Conservation (phyloP, 495 filamentous ascomycete species). For the Hypoxylon lienhwacheense region DNA sequence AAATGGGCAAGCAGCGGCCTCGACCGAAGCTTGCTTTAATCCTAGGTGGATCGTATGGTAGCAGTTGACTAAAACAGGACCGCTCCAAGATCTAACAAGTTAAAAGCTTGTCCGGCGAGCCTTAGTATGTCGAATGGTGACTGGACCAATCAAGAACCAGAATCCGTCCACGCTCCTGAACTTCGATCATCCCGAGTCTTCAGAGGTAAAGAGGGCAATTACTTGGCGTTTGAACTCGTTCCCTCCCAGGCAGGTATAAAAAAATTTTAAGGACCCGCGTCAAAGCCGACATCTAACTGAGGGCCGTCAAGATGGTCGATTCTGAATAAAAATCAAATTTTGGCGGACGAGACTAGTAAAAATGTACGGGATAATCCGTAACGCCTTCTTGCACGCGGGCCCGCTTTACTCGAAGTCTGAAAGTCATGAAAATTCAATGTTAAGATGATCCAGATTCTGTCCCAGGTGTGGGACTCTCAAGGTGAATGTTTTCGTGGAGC, state of each 20-base stretch:
- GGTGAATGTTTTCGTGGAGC: background rate
- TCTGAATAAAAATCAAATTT: background rate
- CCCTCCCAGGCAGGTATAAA: slow-evolving; percentile 14
- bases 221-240: slow-evolving; percentile 5
- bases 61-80: slow-evolving; percentile 18
- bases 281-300: slow-evolving; percentile 1
- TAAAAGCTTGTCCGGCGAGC: slow-evolving; percentile 9
- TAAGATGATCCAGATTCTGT: background rate
- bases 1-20: slow-evolving; percentile 7
- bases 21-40: slow-evolving; percentile 15
- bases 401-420: background rate
- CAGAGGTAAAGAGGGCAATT: slow-evolving; percentile 1
- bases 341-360: slow-evolving; percentile 6
- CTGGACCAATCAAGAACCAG: slow-evolving; percentile 23
- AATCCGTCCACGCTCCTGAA: slow-evolving; percentile 28
- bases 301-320: background rate
- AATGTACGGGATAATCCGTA: no score
- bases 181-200: slow-evolving; percentile 1
- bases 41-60: slow-evolving; percentile 31
- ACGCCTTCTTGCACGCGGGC: background rate
- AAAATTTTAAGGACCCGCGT: slow-evolving; percentile 5
- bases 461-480: slow-evolving; percentile 1
- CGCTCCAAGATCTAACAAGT: slow-evolving; percentile 10
- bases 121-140: slow-evolving; percentile 6
- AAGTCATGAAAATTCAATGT: background rate